Conservation (phyloP, 2,329 filamentous ascomycete genomes). For the Penicillium frequentans region DNA sequence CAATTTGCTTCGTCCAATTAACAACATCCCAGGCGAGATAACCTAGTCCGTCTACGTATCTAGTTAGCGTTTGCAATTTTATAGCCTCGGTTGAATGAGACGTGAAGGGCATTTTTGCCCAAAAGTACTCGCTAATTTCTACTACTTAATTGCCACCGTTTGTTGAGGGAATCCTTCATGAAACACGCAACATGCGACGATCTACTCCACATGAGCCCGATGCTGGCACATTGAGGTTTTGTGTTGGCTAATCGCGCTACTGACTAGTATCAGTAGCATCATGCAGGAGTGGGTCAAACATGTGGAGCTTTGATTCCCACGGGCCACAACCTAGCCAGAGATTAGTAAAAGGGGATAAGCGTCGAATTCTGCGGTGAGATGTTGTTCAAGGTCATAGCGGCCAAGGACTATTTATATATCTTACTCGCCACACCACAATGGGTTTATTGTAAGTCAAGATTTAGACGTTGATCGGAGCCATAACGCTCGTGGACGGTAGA, state of each 20-base stretch:
- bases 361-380: background rate
- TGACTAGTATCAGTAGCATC: background rate
- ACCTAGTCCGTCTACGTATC: background rate
- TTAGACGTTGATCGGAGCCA: no score
- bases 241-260: background rate
- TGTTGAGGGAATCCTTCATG: background rate
- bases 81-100: background rate
- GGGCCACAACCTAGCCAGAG: background rate
- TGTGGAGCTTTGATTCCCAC: background rate
- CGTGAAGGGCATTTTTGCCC: background rate
- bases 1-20: no score
- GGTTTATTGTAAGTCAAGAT: background rate
- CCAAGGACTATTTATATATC: background rate
- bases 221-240: background rate
- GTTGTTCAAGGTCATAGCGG: background rate
- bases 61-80: background rate
- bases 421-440: background rate
- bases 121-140: background rate
- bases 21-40: background rate
- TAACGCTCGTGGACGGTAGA: no score
- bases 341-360: no score
- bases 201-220: background rate
- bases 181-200: background rate
- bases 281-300: background rate
- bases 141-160: background rate